These are phyloP conservation scores for Globisporangium acanthophoron DNA, from an alignment of 352 stramenopile genomes.

Conservation along the genomic window DNA sequence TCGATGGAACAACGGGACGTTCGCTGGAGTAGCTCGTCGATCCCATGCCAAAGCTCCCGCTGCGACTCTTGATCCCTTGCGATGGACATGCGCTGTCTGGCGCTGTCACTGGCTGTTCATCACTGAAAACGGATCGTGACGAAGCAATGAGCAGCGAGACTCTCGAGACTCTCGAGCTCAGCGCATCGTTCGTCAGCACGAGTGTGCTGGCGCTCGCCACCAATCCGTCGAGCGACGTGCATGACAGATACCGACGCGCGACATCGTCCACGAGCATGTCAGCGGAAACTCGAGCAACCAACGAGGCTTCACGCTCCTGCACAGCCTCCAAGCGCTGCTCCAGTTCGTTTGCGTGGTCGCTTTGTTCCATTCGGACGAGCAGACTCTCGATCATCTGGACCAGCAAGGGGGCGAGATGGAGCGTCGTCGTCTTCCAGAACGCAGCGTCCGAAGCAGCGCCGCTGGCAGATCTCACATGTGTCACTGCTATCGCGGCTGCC, in stretches of 20 bases:
- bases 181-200: neutral
- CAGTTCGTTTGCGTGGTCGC: neutral
- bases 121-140: neutral
- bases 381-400: conserved; percentile 3
- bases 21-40: too few species aligned
- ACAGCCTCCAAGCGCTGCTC: conserved; percentile 1
- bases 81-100: neutral
- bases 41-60: too few species aligned
- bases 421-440: neutral
- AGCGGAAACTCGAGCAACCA: neutral
- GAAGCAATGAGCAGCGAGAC: conserved; percentile 4
- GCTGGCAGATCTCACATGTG: neutral
- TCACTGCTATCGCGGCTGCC: neutral
- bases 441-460: neutral
- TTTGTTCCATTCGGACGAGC: neutral
- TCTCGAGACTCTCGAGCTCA: conserved; percentile 1
- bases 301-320: neutral
- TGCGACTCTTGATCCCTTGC: neutral
- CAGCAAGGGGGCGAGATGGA: conserved; percentile 7
- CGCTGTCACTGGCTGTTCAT: neutral
- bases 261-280: neutral
- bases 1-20: too few species aligned
- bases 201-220: conserved; percentile 9
- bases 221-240: conserved; percentile 9
- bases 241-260: neutral